Percentiles rank a stretch among this genome's conserved stretches.
Conservation (phyloP, 371 early-diverging fungal species). For the Blastocladiella emersonii region DNA sequence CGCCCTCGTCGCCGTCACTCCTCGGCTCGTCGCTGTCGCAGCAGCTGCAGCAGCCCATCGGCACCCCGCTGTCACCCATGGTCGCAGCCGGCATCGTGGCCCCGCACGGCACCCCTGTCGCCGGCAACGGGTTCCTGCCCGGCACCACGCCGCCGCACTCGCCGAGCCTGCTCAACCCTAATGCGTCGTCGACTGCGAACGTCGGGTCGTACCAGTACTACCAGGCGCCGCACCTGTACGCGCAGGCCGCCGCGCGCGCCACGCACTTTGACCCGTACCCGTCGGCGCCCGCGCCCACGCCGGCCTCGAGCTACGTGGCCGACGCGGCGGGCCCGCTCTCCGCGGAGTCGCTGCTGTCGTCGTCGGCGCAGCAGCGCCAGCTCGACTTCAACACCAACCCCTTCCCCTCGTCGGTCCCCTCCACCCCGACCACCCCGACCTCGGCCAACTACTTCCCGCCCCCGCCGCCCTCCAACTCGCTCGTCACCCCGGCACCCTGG, state of each 20-base stretch:
- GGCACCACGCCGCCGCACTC: too few relatives aligned
- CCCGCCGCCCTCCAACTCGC: not conserved
- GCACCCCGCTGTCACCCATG: too few relatives aligned
- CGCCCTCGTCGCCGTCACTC: too few relatives aligned
- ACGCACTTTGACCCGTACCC: slow-evolving; percentile 1
- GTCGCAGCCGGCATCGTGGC: not conserved
- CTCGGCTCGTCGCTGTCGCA: not conserved
- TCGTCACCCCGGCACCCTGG: not conserved
- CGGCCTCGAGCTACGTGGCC: not conserved
- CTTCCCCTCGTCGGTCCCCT: not conserved
- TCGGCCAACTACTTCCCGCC: not conserved
- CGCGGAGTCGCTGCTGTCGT: not conserved
- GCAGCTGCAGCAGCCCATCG: too few relatives aligned
- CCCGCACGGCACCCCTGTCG: not conserved
- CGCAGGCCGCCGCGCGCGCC: not conserved
- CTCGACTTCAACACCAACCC: not conserved
- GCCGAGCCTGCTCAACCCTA: too few relatives aligned
- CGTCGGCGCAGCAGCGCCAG: not conserved
- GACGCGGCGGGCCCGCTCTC: too few relatives aligned
- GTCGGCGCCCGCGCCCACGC: not conserved
- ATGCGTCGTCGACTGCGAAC: too few relatives aligned
- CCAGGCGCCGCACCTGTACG: not conserved
- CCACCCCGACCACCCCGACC: not conserved
- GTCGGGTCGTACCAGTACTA: too few relatives aligned
- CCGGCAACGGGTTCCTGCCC: not conserved